Base-by-base conservation (phyloP, 176 grass and related monocot species). In the Panicum miliaceum region DNA sequence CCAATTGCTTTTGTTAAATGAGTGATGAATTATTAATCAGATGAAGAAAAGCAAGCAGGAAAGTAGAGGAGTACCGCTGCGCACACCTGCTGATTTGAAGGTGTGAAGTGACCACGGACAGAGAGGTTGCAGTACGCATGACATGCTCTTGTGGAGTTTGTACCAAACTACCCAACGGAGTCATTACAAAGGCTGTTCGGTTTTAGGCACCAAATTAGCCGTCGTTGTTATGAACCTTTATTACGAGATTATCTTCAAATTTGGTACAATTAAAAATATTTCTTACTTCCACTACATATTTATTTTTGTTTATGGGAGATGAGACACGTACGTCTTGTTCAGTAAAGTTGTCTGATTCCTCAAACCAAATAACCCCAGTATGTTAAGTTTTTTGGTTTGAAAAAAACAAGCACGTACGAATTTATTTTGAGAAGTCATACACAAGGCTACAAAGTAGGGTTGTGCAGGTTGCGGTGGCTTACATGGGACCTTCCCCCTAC, bases 401-500 rank as follows among this genome's bases (percentile, higher is more conserved):
- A 7, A 20, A 8, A 56, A 22, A 56, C 8, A 57, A 2, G n/a
- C 7, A 20, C 16, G n/a, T 9, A 7, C 53, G 22, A 20, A 5
- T 3, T 12, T 12, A 2, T 64, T 78, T 63, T 48, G 12, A 14
- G 18, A 79, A 43, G 27, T 62, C 67, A 51, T 34, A 52, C 3
- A 23, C 6, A 29, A 72, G 56, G 14, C 75, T 50, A 53, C 76
- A 52, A 60, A 68, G 69, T 25, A 50, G 48, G 58, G 4, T 16
- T 12, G 42, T 19, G 54, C 73, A 65, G 64, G 73, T 48, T 61
- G 40, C n/a, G n/a, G n/a, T 22, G 22, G 56, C 45, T 79, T 65
- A 14, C 43, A 74, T 75, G 89, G 68, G 84, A 35, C 69, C 80
- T 14, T 63, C 14, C 65, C 59, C 37, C 84, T 75, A 64, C 64